Evolutionary conservation across 2,329 filamentous ascomycete genomes (phyloP), one percentile per base, ranked within the genome.

Genomic region (Stemphylium vesicarium): DNA sequence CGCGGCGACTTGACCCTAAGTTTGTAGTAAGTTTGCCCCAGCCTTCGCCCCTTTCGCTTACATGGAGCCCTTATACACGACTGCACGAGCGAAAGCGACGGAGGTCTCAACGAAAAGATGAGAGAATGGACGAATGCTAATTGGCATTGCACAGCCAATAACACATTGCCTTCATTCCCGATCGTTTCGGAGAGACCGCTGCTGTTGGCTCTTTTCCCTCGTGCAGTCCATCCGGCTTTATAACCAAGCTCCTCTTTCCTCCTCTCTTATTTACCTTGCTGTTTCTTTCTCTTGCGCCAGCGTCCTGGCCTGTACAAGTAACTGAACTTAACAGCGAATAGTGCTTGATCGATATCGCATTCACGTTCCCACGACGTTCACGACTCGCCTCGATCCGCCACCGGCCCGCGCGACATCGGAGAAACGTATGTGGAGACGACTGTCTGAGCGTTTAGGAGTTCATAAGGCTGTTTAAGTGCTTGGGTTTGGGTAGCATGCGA

Each of bases 1-100:
- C 87, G 92, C 67, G 92, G 92, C 70, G 92, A 96, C 78, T 78
- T 96, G 61, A 92, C 90, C 31, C 77, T 95, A 62, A 88, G 87
- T 61, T 81, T 95, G 69, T 85, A 89, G 89, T 91, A 83, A 81
- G 85, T 87, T n/a, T 2, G 36, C 38, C 47, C 39, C 36, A 29
- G 32, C 42, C 56, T 47, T 42, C 36, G 24, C 39, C 38, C 32
- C 45, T 54, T 45, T 49, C 47, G 52, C 56, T 56, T 56, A 59
- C 58, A 55, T 20, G 36, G 36, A 29, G 31, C 29, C 29, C 48
- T 32, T 38, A 35, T 48, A 46, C 38, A 55, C 38, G 40, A 47
- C 35, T 56, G 52, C 36, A 52, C 44, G 24, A 58, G 56, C 56
- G 52, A 39, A 56, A 29, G 43, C 36, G 47, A 52, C 52, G 24